Conservation (phyloP, 257 asterid genomes). For the Vinca minor region DNA sequence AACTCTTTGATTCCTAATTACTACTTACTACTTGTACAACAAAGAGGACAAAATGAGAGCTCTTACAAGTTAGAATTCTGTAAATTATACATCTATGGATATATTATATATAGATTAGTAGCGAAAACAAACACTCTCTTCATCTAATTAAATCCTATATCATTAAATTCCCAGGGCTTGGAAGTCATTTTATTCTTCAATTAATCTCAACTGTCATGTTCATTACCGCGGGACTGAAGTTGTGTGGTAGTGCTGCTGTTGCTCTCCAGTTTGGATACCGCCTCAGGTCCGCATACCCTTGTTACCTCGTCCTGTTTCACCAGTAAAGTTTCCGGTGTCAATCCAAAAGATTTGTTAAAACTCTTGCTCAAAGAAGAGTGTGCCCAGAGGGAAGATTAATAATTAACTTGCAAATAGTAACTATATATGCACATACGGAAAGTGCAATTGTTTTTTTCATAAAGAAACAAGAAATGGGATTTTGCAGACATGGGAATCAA, state of each 20-base stretch:
- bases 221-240: constrained; percentile 32
- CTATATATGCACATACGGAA: no score
- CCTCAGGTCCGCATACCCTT: constrained; percentile 52
- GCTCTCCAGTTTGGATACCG: constrained; percentile 43
- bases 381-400: no score
- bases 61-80: constrained; percentile 8
- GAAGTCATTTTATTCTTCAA: constrained; percentile 13
- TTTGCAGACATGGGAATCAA: no score
- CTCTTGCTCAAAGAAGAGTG: no score
- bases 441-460: no score
- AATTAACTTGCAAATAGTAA: no score
- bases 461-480: no score
- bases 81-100: constrained; percentile 6
- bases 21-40: constrained; percentile 9
- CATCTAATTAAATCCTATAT: constrained; percentile 18
- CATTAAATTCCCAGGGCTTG: constrained; percentile 9
- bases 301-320: constrained; percentile 61
- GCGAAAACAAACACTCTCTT: no score
- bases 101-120: constrained; percentile 17
- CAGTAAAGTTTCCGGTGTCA: constrained; percentile 7
- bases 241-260: constrained; percentile 24
- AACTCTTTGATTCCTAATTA: no score
- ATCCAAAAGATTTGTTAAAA: no score
- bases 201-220: constrained; percentile 40
- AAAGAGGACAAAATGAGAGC: constrained; percentile 7